Conservation (phyloP, 208 protist genomes). For the Wallacemonas sp. region DNA sequence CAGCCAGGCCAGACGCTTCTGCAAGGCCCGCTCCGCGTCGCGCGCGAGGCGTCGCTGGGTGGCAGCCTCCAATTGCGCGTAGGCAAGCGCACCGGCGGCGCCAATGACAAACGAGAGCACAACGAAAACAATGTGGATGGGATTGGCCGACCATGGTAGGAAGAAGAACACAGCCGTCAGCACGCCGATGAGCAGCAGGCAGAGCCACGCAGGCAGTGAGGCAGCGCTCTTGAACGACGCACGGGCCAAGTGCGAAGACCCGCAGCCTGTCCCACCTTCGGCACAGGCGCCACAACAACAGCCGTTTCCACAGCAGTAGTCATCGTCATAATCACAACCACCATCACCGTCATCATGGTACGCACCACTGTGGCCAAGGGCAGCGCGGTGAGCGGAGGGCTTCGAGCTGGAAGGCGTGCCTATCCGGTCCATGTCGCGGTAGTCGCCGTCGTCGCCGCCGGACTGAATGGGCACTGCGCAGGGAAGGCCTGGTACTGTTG, state of each 20-base stretch:
- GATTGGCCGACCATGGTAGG: conserved; percentile 62
- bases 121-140: conserved; percentile 69
- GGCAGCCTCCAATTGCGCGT: conserved; percentile 16
- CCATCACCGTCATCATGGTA: not conserved
- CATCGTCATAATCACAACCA: not conserved
- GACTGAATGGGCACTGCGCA: not conserved
- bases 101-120: conserved; percentile 40
- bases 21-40: not conserved
- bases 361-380: not conserved
- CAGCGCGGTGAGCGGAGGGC: not conserved
- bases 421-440: not conserved
- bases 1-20: not conserved
- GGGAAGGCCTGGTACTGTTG: too few relatives aligned
- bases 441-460: not conserved
- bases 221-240: conserved; percentile 7
- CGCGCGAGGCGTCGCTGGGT: conserved; percentile 1
- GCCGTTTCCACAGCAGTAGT: not conserved
- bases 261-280: not conserved
- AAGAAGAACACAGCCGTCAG: conserved; percentile 65
- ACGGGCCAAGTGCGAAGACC: not conserved
- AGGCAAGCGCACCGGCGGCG: conserved; percentile 34
- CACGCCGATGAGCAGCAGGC: conserved; percentile 27
- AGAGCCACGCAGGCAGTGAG: conserved; percentile 22
- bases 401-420: not conserved
- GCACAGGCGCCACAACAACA: not conserved